Evolutionary conservation across 495 filamentous ascomycete genomes (phyloP).

Genomic region (Penicillium ochrochloron): DNA sequence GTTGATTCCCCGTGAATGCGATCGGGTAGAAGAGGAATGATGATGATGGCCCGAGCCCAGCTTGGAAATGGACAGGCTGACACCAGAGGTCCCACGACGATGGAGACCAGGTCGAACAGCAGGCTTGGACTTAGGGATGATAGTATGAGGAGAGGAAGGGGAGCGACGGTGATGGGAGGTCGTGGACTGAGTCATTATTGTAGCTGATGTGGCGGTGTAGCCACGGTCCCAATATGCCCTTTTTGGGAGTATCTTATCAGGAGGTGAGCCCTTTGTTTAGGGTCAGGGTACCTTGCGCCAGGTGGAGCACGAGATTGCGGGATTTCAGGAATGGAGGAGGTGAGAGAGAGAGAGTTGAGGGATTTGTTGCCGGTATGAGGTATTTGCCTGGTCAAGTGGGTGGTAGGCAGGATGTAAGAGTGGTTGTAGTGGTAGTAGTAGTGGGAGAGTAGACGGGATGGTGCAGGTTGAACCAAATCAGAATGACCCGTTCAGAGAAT

Average conservation of each 20-base stretch:
- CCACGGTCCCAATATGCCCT: conserved; percentile 35
- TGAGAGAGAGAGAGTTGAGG: not conserved
- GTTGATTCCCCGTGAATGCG: conserved; percentile 21
- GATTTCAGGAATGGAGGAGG: conserved; percentile 6
- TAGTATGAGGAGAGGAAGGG: conserved; percentile 39
- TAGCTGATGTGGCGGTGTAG: conserved; percentile 46
- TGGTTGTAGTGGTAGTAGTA: not conserved
- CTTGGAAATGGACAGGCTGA: conserved; percentile 44
- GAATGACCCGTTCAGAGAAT: not conserved
- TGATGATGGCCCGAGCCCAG: conserved; percentile 42
- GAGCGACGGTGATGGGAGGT: conserved; percentile 44
- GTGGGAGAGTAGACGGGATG: not conserved
- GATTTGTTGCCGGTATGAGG: conserved; percentile 8
- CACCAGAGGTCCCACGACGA: conserved; percentile 43
- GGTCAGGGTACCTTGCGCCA: not conserved
- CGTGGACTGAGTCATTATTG: conserved; percentile 47
- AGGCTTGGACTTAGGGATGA: conserved; percentile 35
- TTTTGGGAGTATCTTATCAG: conserved; percentile 42
- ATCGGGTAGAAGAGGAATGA: not conserved
- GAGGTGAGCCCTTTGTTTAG: not conserved
- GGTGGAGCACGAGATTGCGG: conserved; percentile 36
- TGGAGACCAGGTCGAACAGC: conserved; percentile 39
- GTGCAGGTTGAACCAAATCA: not conserved
- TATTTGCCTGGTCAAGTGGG: not conserved
- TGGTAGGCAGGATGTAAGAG: no score